Evolutionary conservation across 257 asterid genomes (phyloP).

Genomic region (Nicotiana knightiana): DNA sequence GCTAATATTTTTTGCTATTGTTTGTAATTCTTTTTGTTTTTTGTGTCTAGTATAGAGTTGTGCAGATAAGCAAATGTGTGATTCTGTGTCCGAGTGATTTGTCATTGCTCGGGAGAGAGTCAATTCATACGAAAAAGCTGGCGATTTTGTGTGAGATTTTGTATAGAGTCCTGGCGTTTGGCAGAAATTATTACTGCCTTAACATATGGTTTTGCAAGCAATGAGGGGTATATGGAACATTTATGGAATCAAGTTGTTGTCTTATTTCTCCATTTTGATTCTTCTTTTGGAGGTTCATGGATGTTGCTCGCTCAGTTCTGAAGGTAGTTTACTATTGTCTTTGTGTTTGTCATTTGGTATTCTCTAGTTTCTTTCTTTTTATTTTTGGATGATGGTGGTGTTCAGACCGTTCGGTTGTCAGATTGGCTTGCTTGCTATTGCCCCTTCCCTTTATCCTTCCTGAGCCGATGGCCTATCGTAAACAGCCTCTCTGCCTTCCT

Average conservation of each 20-base stretch:
- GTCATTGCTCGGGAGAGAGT: slow-evolving; percentile 60
- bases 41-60: slow-evolving; percentile 18
- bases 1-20: slow-evolving; percentile 11
- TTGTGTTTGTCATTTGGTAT: neutral
- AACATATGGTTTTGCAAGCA: slow-evolving; percentile 42
- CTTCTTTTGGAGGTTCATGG: slow-evolving; percentile 38
- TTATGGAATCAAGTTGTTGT: slow-evolving; percentile 34
- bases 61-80: neutral
- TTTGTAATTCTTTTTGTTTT: slow-evolving; percentile 26
- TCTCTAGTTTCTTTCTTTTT: neutral
- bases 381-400: neutral
- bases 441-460: no score
- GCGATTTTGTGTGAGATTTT: slow-evolving; percentile 42
- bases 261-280: slow-evolving; percentile 27
- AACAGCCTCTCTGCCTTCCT: no score
- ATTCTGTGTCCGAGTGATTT: slow-evolving; percentile 43
- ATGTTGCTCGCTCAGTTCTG: slow-evolving; percentile 46
- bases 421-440: no score
- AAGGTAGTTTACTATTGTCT: slow-evolving; percentile 42
- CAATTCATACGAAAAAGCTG: slow-evolving; percentile 38
- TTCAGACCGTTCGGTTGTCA: no score
- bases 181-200: slow-evolving; percentile 47
- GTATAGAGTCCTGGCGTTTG: slow-evolving; percentile 53
- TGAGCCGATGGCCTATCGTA: no score
- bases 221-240: slow-evolving; percentile 69